Conservation (phyloP, 2,329 filamentous ascomycete species). For the Hypoxylon sp. region DNA sequence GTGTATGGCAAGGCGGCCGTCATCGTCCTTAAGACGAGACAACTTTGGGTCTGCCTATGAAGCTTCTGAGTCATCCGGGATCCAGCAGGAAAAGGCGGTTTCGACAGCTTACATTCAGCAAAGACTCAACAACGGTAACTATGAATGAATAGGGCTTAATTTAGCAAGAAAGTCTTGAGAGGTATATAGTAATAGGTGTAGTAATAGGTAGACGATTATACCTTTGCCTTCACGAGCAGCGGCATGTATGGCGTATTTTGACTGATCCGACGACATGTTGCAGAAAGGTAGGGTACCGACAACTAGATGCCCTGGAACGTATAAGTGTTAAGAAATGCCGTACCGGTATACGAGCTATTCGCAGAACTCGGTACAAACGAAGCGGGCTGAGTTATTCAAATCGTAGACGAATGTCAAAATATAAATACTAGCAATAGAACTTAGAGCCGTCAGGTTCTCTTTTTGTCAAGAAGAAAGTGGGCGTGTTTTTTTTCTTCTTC, state of each 20-base stretch:
- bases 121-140: constrained; percentile 81
- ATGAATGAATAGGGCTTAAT: constrained; percentile 2
- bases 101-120: constrained; percentile 71
- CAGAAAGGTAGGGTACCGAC: background rate
- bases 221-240: constrained; percentile 88
- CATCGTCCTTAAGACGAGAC: constrained; percentile 80
- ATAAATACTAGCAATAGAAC: background rate
- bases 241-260: constrained; percentile 87
- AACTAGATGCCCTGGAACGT: background rate
- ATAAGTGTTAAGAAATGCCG: too few relatives aligned
- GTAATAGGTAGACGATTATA: constrained; percentile 59
- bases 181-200: background rate
- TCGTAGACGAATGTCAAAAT: background rate
- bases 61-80: constrained; percentile 44
- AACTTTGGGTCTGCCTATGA: constrained; percentile 83
- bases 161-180: constrained; percentile 18
- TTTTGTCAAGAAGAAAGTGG: background rate
- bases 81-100: constrained; percentile 22
- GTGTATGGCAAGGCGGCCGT: constrained; percentile 91
- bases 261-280: constrained; percentile 57
- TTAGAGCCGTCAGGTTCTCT: background rate
- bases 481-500: background rate
- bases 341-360: background rate
- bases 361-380: background rate
- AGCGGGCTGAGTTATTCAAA: background rate